Evolutionary conservation across 2,329 filamentous ascomycete species (phyloP).

Genomic region (Cryphonectria parasitica): DNA sequence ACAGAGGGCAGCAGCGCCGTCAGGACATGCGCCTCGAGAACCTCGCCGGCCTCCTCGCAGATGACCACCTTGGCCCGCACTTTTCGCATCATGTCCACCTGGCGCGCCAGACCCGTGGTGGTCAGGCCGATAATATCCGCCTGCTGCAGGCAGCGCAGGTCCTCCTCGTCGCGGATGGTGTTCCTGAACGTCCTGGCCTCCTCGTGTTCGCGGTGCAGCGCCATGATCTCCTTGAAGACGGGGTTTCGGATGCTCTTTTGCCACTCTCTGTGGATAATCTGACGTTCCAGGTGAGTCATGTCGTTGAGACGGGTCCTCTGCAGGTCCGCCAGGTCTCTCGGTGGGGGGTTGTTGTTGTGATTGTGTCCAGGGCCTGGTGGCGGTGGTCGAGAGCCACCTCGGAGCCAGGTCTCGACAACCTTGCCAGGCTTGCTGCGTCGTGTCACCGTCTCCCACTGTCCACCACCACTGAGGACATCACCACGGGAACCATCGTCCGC

Average conservation of each 20-base stretch:
- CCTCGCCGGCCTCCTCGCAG: slow-evolving; percentile 71
- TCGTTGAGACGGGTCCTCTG: slow-evolving; percentile 23
- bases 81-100: slow-evolving; percentile 52
- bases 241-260: slow-evolving; percentile 33
- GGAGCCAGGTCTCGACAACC: slow-evolving; percentile 33
- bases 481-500: slow-evolving; percentile 30
- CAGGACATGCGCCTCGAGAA: slow-evolving; percentile 66
- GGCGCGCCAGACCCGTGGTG: slow-evolving; percentile 60
- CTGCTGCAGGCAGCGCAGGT: slow-evolving; percentile 41
- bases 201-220: slow-evolving; percentile 25
- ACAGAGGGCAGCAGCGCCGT: slow-evolving; percentile 62
- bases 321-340: not conserved
- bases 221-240: slow-evolving; percentile 24
- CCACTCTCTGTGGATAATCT: slow-evolving; percentile 38
- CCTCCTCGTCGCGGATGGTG: not conserved
- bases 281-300: slow-evolving; percentile 35
- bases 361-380: slow-evolving; percentile 17
- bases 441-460: slow-evolving; percentile 34
- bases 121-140: slow-evolving; percentile 61
- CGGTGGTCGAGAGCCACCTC: slow-evolving; percentile 9
- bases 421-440: slow-evolving; percentile 23
- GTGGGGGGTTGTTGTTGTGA: not conserved
- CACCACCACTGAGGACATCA: not conserved
- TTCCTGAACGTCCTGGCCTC: not conserved
- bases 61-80: slow-evolving; percentile 61